Conservation (phyloP, 2,329 filamentous ascomycete genomes). For the Penicillium concentricum region DNA sequence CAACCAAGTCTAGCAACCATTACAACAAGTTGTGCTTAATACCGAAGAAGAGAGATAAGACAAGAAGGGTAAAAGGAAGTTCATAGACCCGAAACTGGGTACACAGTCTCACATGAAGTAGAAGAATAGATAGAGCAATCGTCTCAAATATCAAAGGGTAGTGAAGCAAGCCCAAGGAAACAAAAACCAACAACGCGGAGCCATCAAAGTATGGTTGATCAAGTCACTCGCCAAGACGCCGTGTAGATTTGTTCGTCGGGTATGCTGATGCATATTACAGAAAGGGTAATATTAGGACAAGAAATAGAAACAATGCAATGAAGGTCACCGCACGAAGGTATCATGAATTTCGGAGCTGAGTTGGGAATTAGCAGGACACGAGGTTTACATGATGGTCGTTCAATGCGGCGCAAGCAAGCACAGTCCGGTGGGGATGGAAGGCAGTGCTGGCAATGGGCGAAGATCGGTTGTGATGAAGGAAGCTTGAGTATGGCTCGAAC, state of each 20-base stretch:
- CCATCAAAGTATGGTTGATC: neutral
- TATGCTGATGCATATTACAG: constrained; percentile 15
- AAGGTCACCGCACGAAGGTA: neutral
- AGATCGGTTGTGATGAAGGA: constrained; percentile 75
- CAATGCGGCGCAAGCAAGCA: constrained; percentile 81
- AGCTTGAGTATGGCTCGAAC: constrained; percentile 86
- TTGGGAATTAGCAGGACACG: constrained; percentile 60
- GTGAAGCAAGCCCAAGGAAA: neutral
- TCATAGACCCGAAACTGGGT: neutral
- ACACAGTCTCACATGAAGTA: neutral
- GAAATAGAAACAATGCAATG: neutral
- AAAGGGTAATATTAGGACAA: constrained; percentile 7
- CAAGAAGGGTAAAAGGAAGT: neutral
- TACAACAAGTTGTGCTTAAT: neutral
- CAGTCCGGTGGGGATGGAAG: constrained; percentile 92
- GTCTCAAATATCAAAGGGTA: neutral
- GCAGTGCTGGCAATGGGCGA: constrained; percentile 83
- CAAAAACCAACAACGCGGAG: neutral
- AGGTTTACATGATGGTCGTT: constrained; percentile 90
- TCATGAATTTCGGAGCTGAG: neutral
- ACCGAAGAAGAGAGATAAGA: neutral
- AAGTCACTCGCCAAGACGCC: constrained; percentile 14
- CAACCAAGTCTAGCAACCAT: neutral
- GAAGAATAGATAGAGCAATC: neutral
- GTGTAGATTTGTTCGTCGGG: constrained; percentile 7